A percentile compares a stretch with the other conserved stretches of the same genome.
Evolutionary conservation across 208 protist species (phyloP).

Genomic region (Sergeia podlipaevii): DNA sequence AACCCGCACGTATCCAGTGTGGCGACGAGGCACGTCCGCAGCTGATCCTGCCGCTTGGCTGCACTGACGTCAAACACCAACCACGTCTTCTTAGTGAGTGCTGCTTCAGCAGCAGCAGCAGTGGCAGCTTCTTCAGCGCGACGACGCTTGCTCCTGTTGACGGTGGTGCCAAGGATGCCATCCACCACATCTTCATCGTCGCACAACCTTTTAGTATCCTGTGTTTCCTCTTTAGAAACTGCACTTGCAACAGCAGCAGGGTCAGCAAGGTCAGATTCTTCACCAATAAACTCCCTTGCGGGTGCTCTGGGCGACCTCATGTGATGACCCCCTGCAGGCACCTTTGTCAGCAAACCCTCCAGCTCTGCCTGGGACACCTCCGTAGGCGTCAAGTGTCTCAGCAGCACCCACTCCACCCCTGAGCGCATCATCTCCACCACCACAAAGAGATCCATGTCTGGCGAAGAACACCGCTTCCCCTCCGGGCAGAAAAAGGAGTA

Average conservation of each 20-base stretch:
- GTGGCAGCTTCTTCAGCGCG: not conserved
- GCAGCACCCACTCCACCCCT: constrained; percentile 38
- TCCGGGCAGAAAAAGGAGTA: not conserved
- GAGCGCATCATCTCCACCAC: constrained; percentile 36
- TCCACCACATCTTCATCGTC: not conserved
- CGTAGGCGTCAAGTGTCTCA: constrained; percentile 31
- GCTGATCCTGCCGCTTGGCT: constrained; percentile 12
- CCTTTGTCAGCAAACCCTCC: constrained; percentile 14
- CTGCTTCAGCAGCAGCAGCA: constrained; percentile 8
- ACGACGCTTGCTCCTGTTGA: not conserved
- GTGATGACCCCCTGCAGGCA: too few relatives aligned
- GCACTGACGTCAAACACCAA: constrained; percentile 13
- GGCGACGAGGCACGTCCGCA: constrained; percentile 53
- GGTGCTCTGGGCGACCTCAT: too few relatives aligned
- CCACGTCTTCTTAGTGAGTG: too few relatives aligned
- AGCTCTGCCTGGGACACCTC: constrained; percentile 9
- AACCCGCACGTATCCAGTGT: constrained; percentile 32
- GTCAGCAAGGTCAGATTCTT: too few relatives aligned
- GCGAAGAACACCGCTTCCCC: constrained; percentile 8
- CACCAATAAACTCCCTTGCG: too few relatives aligned
- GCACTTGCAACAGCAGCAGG: constrained; percentile 3
- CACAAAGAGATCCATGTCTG: constrained; percentile 64
- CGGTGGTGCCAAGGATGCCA: constrained; percentile 9
- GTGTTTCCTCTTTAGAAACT: too few relatives aligned
- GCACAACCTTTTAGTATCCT: not conserved